These are phyloP conservation scores for Acmispon strigosus DNA, from an alignment of 306 rosid genomes.

Conservation along the genomic window DNA sequence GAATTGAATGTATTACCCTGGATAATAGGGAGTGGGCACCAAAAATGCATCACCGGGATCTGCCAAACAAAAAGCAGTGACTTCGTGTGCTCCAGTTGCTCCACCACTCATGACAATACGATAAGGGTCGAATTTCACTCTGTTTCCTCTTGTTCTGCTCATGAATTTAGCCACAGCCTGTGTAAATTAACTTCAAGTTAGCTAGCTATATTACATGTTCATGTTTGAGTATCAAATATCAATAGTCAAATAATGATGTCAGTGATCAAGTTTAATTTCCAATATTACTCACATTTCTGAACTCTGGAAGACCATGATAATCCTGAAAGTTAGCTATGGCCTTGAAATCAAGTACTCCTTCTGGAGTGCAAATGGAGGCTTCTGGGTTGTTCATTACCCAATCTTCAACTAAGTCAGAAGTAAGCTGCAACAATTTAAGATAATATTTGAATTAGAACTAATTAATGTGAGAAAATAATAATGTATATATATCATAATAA, in stretches of 20 bases:
- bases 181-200: not conserved
- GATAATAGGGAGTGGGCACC: conserved; percentile 89
- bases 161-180: conserved; percentile 94
- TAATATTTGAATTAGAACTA: not conserved
- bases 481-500: no score
- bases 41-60: conserved; percentile 80
- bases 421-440: conserved; percentile 43
- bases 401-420: conserved; percentile 52
- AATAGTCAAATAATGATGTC: not conserved
- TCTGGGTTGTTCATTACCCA: conserved; percentile 62
- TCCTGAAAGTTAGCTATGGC: conserved; percentile 72
- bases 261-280: not conserved
- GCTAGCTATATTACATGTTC: not conserved
- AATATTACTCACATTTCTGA: conserved; percentile 52
- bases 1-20: conserved; percentile 34
- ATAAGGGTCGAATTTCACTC: conserved; percentile 61
- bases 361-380: conserved; percentile 77
- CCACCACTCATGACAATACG: conserved; percentile 93
- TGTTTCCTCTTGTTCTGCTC: conserved; percentile 66
- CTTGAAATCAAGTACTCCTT: conserved; percentile 54
- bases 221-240: not conserved
- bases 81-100: conserved; percentile 94
- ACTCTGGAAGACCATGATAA: conserved; percentile 78
- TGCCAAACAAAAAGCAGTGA: conserved; percentile 69
- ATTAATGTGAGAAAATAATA: not conserved